Conservation (phyloP, 1,284 basidiomycete genomes). For the Tremellales sp. region DNA sequence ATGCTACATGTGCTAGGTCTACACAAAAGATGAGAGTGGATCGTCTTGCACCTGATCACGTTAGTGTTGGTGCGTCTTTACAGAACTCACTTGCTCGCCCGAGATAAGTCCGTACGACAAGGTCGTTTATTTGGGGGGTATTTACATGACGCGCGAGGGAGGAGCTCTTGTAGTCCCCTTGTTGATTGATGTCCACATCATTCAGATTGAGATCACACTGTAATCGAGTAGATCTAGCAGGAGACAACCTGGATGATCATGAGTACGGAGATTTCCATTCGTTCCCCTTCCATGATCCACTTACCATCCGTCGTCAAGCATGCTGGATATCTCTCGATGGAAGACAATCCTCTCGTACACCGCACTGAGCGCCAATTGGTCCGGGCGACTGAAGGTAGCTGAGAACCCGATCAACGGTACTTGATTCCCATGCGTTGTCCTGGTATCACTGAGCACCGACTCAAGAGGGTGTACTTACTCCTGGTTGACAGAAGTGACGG, state of each 20-base stretch:
- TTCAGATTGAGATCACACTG: slow-evolving; percentile 67
- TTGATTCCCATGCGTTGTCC: slow-evolving; percentile 19
- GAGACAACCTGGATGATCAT: slow-evolving; percentile 63
- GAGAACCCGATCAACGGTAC: slow-evolving; percentile 92
- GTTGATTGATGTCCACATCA: slow-evolving; percentile 60
- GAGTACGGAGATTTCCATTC: slow-evolving; percentile 4
- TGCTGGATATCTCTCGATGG: slow-evolving; percentile 85
- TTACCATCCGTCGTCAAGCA: slow-evolving; percentile 90
- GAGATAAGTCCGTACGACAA: slow-evolving; percentile 75
- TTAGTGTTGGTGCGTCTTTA: neutral
- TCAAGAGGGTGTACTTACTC: slow-evolving; percentile 8
- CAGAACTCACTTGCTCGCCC: slow-evolving; percentile 64
- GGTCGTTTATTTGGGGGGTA: slow-evolving; percentile 65
- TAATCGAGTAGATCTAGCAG: slow-evolving; percentile 76
- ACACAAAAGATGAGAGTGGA: slow-evolving; percentile 91
- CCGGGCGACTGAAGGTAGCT: slow-evolving; percentile 89
- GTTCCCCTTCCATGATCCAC: slow-evolving; percentile 25
- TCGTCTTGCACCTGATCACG: slow-evolving; percentile 57
- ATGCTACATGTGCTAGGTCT: slow-evolving; percentile 75
- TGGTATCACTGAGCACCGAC: slow-evolving; percentile 1
- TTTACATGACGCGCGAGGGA: slow-evolving; percentile 77
- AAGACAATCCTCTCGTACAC: slow-evolving; percentile 92
- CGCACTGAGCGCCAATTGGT: slow-evolving; percentile 80
- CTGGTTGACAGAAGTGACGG: slow-evolving; percentile 21
- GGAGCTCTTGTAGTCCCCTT: slow-evolving; percentile 72